Percentiles rank a stretch among this genome's conserved stretches.
Evolutionary conservation across 2,329 filamentous ascomycete genomes (phyloP).

Genomic region (Davidsoniella neocaledoniae): DNA sequence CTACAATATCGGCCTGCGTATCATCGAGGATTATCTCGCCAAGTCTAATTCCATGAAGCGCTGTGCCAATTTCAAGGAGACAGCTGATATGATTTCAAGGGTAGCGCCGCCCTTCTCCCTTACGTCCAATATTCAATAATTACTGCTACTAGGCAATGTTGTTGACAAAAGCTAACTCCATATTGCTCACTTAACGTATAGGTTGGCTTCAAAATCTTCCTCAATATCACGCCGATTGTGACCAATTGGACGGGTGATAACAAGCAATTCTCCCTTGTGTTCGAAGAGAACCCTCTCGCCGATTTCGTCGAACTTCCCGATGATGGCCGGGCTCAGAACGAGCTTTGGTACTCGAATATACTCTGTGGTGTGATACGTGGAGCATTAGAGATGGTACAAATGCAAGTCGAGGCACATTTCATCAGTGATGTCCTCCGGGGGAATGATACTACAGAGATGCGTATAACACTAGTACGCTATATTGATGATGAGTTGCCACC

Average conservation of each 20-base stretch:
- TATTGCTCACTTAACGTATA: constrained; percentile 21
- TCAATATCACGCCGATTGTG: constrained; percentile 86
- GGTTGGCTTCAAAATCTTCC: constrained; percentile 98
- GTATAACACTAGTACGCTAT: constrained; percentile 77
- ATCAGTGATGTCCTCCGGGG: constrained; percentile 84
- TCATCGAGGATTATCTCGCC: constrained; percentile 95
- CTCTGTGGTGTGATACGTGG: constrained; percentile 84
- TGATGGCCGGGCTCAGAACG: constrained; percentile 86
- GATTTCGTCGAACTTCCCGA: constrained; percentile 97
- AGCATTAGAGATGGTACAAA: constrained; percentile 95
- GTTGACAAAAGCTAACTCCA: too few relatives aligned
- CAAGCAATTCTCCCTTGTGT: constrained; percentile 89
- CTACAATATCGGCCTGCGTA: constrained; percentile 87
- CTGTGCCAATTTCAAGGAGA: constrained; percentile 87
- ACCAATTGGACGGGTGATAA: constrained; percentile 93
- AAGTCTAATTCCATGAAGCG: constrained; percentile 81
- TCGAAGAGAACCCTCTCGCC: constrained; percentile 91
- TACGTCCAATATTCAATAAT: too few relatives aligned
- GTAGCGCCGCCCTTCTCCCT: constrained; percentile 25
- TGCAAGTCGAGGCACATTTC: constrained; percentile 96
- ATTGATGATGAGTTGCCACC: constrained; percentile 96
- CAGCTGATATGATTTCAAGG: constrained; percentile 90
- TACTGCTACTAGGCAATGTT: too few relatives aligned
- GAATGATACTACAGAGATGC: constrained; percentile 94
- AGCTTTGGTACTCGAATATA: constrained; percentile 97